Evolutionary conservation across 805 yeast species (phyloP), one percentile per base, ranked within the genome.

Genomic region (Saccharomyces kudriavzevii): DNA sequence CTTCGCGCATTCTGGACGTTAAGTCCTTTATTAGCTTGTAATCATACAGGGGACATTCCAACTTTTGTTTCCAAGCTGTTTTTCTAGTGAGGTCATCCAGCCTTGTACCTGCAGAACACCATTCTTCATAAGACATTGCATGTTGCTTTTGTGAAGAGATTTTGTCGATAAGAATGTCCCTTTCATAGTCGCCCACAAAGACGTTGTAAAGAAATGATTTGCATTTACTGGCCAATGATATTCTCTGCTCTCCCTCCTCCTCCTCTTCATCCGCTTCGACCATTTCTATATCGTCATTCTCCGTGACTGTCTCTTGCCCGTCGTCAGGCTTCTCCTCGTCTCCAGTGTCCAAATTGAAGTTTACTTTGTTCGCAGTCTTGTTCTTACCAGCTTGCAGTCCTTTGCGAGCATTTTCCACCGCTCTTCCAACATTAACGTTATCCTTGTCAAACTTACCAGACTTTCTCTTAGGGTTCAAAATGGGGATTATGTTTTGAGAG

Each of bases 31-130:
- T 78, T 48, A 86, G 69, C 53, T 80, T 74, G 63, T 82, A 82
- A 69, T 92, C 96, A 66, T 89, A 91, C 25, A 86, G 69, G 10
- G 79, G 74, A 1, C 89, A 80, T 56, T 78, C 82, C 5, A 75
- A 75, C 50, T 76, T 72, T 13, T 71, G 62, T 62, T 89, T 89
- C 98, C 98, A 91, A 20, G 70, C 65, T 52, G 81, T 80, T 56
- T 82, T 80, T 27, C 83, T 82, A 52, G 83, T 74, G n/a, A 86
- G 66, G 17, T 72, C 73, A 66, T 91, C 98, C 20, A 92, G 73
- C 54, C 78, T 67, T 22, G 75, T 64, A 5, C 94, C 82, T 0
- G 83, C 75, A 1, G 76, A 79, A 31, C 77, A 72, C 97, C 97
- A 91, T 48, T 80, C 80, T 5, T 71, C 65, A 59, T 78, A 82